Base-by-base conservation (phyloP, 257 asterid genomes). In the Solanum dulcamara region DNA sequence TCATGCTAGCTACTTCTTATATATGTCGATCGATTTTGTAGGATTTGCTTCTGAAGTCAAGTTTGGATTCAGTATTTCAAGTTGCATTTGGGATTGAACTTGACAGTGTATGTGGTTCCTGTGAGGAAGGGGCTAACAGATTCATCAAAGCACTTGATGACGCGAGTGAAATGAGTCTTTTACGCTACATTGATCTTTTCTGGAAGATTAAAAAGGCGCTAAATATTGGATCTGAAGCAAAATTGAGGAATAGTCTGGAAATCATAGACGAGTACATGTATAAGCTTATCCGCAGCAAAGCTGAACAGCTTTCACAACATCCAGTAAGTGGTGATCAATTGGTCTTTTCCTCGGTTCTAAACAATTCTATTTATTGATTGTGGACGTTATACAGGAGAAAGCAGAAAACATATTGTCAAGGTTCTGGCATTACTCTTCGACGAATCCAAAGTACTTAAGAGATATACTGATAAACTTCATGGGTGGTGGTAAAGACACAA, bases 21-120 rank as follows among this genome's bases (percentile, higher is more conserved):
- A 10, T 5, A 44, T 44, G 14, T 11, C 12, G 0, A 14, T 12
- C 20, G 26, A 9, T 37, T 71, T 71, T 86, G 80, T 87, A 89
- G 93, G 93, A 89, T 72, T 79, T 93, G 83, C 87, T 93, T 66
- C 86, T 91, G 94, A 91, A 89, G 75, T 87, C 93, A 22, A 89
- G 93, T 20, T 86, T 89, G 89, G 94, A 92, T 84, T 88, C 96
- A 17, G 88, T 91, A 81, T 91, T 91, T 85, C 88, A 84, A 91
- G 93, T 92, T 74, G 96, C 90, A 10, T 90, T 90, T 80, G 94
- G 94, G 33, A 92, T 91, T 38, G 94, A 91, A 40, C 88, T 93
- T 35, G 89, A 93, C 86, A 90, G 92, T 77, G 87, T 93, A 81
- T 90, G 90, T 75, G 92, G 92, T 72, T 87, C 93, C 20, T 89